Evolutionary conservation across 179 eudicot species (phyloP).

Genomic region (Heliamphora pulchella): DNA sequence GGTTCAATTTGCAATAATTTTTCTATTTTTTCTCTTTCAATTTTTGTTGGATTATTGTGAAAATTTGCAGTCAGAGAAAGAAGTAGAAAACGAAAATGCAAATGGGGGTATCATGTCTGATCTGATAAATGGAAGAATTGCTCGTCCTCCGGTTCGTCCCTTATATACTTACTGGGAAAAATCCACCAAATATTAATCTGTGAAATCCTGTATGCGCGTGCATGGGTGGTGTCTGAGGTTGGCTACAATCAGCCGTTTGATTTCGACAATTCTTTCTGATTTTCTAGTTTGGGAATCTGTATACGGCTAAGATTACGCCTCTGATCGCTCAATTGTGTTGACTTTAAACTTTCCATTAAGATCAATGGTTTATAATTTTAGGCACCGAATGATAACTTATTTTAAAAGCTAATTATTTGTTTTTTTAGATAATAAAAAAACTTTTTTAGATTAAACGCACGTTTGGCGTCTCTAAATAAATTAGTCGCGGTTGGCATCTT

Average conservation of each 20-base stretch:
- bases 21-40: neutral
- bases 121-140: slow-evolving; percentile 23
- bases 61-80: slow-evolving; percentile 5
- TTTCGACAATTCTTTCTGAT: neutral
- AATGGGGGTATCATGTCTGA: slow-evolving; percentile 6
- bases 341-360: neutral
- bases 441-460: too few relatives aligned
- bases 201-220: neutral
- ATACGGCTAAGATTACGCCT: neutral
- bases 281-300: neutral
- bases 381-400: too few relatives aligned
- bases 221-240: neutral
- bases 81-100: slow-evolving; percentile 12
- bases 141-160: slow-evolving; percentile 9
- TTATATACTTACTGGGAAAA: slow-evolving; percentile 26
- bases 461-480: too few relatives aligned
- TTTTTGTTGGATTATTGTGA: slow-evolving; percentile 4
- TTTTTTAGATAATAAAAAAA: too few relatives aligned
- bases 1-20: slow-evolving; percentile 2
- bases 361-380: neutral
- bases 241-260: neutral
- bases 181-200: too few relatives aligned
- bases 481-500: too few relatives aligned
- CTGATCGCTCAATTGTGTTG: neutral
- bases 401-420: too few relatives aligned